Evolutionary conservation across 345 rosid species (phyloP), one percentile per base, ranked within the genome.

Genomic region (Erucastrum elatum): DNA sequence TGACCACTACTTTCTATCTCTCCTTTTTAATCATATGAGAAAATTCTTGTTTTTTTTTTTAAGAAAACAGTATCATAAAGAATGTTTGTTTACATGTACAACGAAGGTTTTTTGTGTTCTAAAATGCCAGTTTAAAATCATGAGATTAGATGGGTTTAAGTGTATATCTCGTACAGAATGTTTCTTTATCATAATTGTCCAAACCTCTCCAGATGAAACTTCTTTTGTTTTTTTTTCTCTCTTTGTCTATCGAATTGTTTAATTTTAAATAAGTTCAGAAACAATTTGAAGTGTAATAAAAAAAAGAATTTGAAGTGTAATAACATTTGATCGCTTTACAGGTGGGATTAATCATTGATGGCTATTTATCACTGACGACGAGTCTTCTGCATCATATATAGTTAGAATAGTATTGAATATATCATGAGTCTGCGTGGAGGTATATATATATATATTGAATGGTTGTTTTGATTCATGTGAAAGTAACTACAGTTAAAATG

Each of bases 341-440:
- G 70, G 71, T 70, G 71, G 21, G 56, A 49, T 77, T 70, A 53
- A 70, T 77, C 64, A 70, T 63, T 70, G 80, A 77, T 70, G 64
- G 58, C 70, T 70, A 70, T 68, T 69, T 69, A 29, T 61, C 80
- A 61, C 29, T 77, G 65, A 63, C 25, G 44, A 63, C 46, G 30
- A 62, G 41, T 70, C 64, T 77, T 70, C 25, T 35, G 58, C 69
- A 53, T 70, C 55, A 51, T 63, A 31, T 51, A 26, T 61, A 35
- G 37, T 25, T 46, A 46, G 39, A 51, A 70, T 26, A 25, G 49
- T 68, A 33, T 46, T 61, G 25, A 30, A 44, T 65, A 21, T 3
- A 63, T 15, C 17, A n/a, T 44, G 17, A 41, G 30, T 27, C 41
- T 68, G 13, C 35, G 61, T 49, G 60, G 30, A 16, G 8, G 59